Base-by-base conservation (phyloP, 164 flowering plant genomes). In the Liquidambar formosana region DNA sequence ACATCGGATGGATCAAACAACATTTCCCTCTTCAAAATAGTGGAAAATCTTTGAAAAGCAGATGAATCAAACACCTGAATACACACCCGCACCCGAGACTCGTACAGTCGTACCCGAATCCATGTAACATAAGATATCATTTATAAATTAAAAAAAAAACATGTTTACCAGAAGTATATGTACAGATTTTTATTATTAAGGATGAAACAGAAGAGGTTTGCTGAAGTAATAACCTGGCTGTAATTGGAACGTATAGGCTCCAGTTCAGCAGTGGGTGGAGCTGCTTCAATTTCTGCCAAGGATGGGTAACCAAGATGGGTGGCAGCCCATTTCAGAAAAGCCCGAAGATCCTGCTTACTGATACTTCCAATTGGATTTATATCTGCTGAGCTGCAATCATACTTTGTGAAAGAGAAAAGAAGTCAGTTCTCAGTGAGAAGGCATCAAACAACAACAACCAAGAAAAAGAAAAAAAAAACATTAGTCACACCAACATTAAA, bases 341-440 rank as follows among this genome's bases (percentile, higher is more conserved):
- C 72, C 44, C 97, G 88, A 62, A 95, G 86, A 80, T 95, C 99
- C 75, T 83, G 87, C 83, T 95, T 95, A 73, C 97, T 95, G 41
- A 95, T 85, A 77, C 99, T 89, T 70, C 99, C 99, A 28, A 95
- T 95, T 41, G 99, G 99, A 86, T 95, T 95, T 71, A 95, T 91
- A 76, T 95, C 97, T 63, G 97, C 99, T 28, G 99, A 84, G 80
- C 99, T 95, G 82, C 99, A 95, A 78, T 91, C 99, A 72, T 95
- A 95, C 99, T 91, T 86, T 38, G n/a, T 23, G 25, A n/a, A 23
- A 58, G 65, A 69, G 67, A 67, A 28, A 26, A 44, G n/a, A 12
- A 27, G 12, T 15, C 14, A 61, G 13, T 63, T 44, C 16, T 49
- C 21, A 11, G 45, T 41, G 13, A 56, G 15, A 38, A 33, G 8